Base-by-base conservation (phyloP, 352 stramenopile genomes). In the Pythium plurisporium region DNA sequence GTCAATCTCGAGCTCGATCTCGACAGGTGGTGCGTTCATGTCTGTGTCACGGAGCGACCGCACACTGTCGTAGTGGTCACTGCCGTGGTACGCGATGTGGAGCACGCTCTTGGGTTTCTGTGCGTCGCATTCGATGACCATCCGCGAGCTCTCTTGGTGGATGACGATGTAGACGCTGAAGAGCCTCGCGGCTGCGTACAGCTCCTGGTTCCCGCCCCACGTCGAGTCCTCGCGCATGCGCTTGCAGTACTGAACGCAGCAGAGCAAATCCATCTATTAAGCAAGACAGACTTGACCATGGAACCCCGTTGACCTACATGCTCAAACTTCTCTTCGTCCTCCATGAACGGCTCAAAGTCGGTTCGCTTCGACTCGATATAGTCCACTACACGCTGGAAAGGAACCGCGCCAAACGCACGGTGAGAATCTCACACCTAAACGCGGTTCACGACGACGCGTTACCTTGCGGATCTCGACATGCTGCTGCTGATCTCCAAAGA, bases 331-430 rank as follows among this genome's bases (percentile, higher is more conserved):
- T 94, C 84, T 37, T 89, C 82, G 53, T 92, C 82, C 69, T 94
- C 84, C 82, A 94, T 90, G 72, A 94, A 94, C 46, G 84, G 82
- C 58, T 92, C 79, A 62, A 94, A 89, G 49, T 91, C 77, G 27
- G 70, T 59, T 5, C 80, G 79, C 59, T 92, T 79, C 23, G 72
- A 64, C 52, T 89, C 76, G 29, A 94, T 77, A 50, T 83, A 90
- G 38, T 80, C 65, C 27, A 91, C 72, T 42, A 92, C 71, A 31
- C 76, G 76, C 84, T 94, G 52, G 17, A 45, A 7, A 48, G 38
- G n/a, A n/a, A n/a, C n/a, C n/a, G n/a, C n/a, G n/a, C n/a, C n/a
- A n/a, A n/a, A n/a, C n/a, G n/a, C n/a, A n/a, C n/a, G n/a, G n/a
- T n/a, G n/a, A n/a, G n/a, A n/a, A n/a, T n/a, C n/a, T n/a, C n/a